Evolutionary conservation across 139 green algal species (phyloP).

Genomic region (Chlamydomonas schloesseri): DNA sequence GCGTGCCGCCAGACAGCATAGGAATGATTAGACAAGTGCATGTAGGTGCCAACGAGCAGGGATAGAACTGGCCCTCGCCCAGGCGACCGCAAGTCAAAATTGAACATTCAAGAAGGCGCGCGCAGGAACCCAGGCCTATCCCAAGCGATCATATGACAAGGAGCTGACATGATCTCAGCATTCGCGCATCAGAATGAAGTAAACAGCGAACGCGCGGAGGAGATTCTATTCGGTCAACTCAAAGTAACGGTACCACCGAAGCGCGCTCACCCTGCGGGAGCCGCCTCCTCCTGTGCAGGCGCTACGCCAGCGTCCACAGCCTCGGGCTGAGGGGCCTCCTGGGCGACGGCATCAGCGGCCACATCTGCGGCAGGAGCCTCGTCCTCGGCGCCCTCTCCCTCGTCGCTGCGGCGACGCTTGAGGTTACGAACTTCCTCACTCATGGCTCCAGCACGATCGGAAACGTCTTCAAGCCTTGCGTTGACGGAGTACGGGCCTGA

Average conservation of each 20-base stretch:
- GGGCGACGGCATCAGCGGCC: slow-evolving; percentile 8
- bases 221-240: not conserved
- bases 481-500: slow-evolving; percentile 17
- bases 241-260: not conserved
- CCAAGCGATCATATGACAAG: no score
- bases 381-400: slow-evolving; percentile 15
- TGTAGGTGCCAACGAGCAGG: no score
- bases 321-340: not conserved
- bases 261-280: not conserved
- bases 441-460: not conserved
- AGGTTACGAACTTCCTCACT: slow-evolving; percentile 37
- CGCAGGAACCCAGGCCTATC: no score
- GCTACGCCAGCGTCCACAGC: not conserved
- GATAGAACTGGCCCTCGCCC: no score
- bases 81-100: no score
- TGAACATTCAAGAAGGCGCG: no score
- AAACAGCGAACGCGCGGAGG: not conserved
- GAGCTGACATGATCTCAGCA: no score
- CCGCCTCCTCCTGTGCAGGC: no score
- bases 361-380: not conserved
- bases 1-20: no score
- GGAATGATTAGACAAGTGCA: no score
- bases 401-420: slow-evolving; percentile 33
- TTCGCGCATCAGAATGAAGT: not conserved
- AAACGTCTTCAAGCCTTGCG: no score